A percentile compares a stretch with the other conserved stretches of the same genome.
phyloP scores from a whole-genome alignment of 73 alveolate genomes.

The Paramecium sexaurelia region DNA sequence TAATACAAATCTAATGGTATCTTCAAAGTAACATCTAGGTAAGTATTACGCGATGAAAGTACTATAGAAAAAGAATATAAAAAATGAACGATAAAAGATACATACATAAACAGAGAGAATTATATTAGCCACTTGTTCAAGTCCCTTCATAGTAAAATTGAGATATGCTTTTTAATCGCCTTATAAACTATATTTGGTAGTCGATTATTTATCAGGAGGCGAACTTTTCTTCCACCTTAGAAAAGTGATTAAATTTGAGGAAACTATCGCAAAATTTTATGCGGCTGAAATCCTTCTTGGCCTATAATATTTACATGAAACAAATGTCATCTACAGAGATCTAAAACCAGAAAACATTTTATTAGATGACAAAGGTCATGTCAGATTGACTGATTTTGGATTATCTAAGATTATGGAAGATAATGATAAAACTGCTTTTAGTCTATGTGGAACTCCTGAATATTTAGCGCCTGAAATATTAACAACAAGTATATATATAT shows the following conservation, averaged over 20 bases:
- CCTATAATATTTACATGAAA: slow-evolving; percentile 80
- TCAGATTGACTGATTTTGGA: slow-evolving; percentile 90
- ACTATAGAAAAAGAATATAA: slow-evolving; percentile 57
- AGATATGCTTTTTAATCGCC: slow-evolving; percentile 89
- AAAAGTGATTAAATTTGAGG: slow-evolving; percentile 76
- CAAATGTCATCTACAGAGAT: slow-evolving; percentile 83
- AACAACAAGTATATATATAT: slow-evolving; percentile 37
- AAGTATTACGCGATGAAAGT: slow-evolving; percentile 79
- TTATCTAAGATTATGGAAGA: slow-evolving; percentile 75
- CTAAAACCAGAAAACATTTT: slow-evolving; percentile 92
- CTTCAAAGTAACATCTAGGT: not conserved
- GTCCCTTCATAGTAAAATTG: slow-evolving; percentile 81
- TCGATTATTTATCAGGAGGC: slow-evolving; percentile 89
- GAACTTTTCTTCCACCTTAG: slow-evolving; percentile 84
- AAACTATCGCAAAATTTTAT: slow-evolving; percentile 79
- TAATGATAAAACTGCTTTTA: slow-evolving; percentile 64
- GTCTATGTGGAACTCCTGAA: slow-evolving; percentile 84
- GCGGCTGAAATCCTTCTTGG: slow-evolving; percentile 88
- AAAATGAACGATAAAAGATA: slow-evolving; percentile 68
- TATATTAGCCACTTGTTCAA: slow-evolving; percentile 75
- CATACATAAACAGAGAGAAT: slow-evolving; percentile 83
- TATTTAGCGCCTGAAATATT: slow-evolving; percentile 83
- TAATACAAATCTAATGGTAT: slow-evolving; percentile 57
- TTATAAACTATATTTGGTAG: slow-evolving; percentile 82
- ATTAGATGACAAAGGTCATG: slow-evolving; percentile 85